Percentiles rank a stretch among this genome's conserved stretches.
Conservation (phyloP, 148 eudicot genomes). For the Silene latifolia region DNA sequence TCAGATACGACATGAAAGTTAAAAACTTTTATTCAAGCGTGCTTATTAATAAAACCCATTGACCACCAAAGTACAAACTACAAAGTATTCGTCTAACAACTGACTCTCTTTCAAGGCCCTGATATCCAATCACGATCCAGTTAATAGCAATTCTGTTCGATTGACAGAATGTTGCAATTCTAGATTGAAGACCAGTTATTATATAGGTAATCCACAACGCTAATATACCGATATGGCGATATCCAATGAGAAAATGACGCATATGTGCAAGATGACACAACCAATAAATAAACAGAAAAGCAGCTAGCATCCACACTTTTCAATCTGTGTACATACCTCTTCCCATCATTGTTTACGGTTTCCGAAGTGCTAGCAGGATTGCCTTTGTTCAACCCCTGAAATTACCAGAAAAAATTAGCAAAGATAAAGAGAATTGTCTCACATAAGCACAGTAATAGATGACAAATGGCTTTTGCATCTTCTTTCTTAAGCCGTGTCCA, state of each 20-base stretch:
- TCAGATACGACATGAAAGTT: conserved; percentile 3
- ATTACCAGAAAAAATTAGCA: conserved; percentile 7
- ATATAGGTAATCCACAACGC: too few relatives aligned
- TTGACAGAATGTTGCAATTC: too few relatives aligned
- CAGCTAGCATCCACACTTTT: neutral
- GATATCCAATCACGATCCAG: neutral
- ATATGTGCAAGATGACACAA: neutral
- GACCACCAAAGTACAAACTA: neutral
- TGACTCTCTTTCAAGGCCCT: neutral
- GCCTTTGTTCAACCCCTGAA: conserved; percentile 46
- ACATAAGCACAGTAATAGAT: conserved; percentile 2
- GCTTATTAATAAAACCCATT: neutral
- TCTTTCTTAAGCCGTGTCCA: neutral
- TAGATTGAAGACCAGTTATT: too few relatives aligned
- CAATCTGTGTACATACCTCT: conserved; percentile 34
- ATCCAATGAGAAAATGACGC: neutral
- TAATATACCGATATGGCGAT: neutral
- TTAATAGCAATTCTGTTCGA: too few relatives aligned
- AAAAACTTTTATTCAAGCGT: neutral
- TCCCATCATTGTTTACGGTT: conserved; percentile 35
- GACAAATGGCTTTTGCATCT: neutral
- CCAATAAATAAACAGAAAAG: neutral
- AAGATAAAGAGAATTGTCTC: neutral
- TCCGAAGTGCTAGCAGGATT: conserved; percentile 25
- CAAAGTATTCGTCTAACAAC: neutral